These are phyloP conservation scores for Yamadazyma oceani DNA, from an alignment of 1,139 yeast genomes.

Conservation along the genomic window DNA sequence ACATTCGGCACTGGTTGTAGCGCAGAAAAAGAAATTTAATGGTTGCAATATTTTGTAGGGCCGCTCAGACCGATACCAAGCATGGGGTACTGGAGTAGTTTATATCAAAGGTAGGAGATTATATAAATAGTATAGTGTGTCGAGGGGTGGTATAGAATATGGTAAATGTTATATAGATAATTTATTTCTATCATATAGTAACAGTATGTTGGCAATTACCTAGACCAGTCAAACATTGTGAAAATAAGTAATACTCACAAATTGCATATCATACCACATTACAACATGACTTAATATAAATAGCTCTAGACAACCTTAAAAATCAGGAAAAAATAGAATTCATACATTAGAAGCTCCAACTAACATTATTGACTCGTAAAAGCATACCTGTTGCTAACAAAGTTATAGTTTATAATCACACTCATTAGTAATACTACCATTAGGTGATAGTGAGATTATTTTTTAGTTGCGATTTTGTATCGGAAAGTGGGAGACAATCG, in stretches of 20 bases:
- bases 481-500: too few relatives aligned
- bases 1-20: background rate
- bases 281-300: background rate
- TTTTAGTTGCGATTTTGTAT: too few relatives aligned
- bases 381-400: background rate
- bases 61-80: too few relatives aligned
- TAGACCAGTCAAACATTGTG: too few relatives aligned
- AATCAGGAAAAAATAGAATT: background rate
- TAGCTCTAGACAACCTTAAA: background rate
- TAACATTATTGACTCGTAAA: background rate
- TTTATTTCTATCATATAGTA: background rate
- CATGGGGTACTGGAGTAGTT: too few relatives aligned
- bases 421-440: too few relatives aligned
- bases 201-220: too few relatives aligned
- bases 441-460: too few relatives aligned
- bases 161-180: too few relatives aligned
- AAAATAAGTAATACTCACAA: constrained; percentile 2
- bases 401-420: too few relatives aligned
- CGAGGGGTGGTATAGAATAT: too few relatives aligned
- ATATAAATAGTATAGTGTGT: too few relatives aligned
- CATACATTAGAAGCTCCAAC: background rate
- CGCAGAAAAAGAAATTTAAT: background rate
- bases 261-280: constrained; percentile 1
- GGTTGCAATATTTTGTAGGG: constrained; percentile 2
- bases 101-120: background rate